Base-by-base conservation (phyloP, 1,284 basidiomycete species). In the Ganoderma lucidum region DNA sequence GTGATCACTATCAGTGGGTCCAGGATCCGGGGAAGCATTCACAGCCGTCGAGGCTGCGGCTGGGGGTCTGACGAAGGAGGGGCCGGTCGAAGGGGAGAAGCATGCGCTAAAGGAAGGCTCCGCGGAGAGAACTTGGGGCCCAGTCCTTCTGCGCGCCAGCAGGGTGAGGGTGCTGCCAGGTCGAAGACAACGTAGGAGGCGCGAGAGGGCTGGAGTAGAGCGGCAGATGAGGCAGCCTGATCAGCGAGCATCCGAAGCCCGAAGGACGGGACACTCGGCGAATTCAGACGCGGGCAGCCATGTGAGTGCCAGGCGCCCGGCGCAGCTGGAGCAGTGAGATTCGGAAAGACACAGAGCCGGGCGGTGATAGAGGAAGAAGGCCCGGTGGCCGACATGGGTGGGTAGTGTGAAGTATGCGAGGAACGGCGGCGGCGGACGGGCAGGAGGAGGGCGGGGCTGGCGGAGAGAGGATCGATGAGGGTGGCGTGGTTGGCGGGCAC, bases 391-490 rank as follows among this genome's bases (percentile, higher is more conserved):
- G 45, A 48, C 45, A 48, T n/a, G 45, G n/a, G 2, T n/a, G n/a
- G n/a, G 2, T n/a, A 23, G n/a, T 28, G 48, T 51, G 48, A 51
- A 51, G 48, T 28, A 51, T 14, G 48, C 48, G 48, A 51, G 48
- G 23, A 51, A 51, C 48, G 48, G 48, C 48, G 48, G 48, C 48
- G 48, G 48, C 48, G 48, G 48, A 51, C 10, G 48, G 9, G 48
- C 8, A 19, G 28, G 19, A 12, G 48, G 30, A 44, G 23, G 55
- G 39, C 30, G 59, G 51, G 35, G 58, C 41, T 23, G 39, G 41
- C 61, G n/a, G 56, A 53, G 51, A 68, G 58, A 56, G 64, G 66
- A 74, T 74, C 71, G 73, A 75, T 74, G 70, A 68, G 62, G 62
- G 59, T 66, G 41, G 66, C 48, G 63, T 66, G 58, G 66, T 70